Evolutionary conservation across 2,329 filamentous ascomycete species (phyloP), one percentile per base, ranked within the genome.

Genomic region (Mollisiaceae sp.): DNA sequence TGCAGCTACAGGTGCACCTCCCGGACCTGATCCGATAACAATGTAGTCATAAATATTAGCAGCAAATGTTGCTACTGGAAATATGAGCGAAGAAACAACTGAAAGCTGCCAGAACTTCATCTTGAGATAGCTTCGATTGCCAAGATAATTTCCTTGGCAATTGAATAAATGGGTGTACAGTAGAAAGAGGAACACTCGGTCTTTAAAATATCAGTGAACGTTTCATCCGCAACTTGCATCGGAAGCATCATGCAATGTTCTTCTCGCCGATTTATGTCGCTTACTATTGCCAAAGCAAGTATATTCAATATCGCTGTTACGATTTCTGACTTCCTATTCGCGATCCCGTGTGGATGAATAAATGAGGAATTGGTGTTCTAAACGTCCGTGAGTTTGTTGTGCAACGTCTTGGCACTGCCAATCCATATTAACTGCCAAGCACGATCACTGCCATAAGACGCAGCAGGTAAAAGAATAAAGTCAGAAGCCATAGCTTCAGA

Each of bases 11-110:
- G 83, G 81, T 50, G 78, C 81, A 62, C 82, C 82, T 43, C 82
- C 83, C n/a, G 82, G 76, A 24, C 82, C 82, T 35, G 81, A 83
- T 8, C 83, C 83, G 35, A 85, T 81, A 15, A 86, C 77, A 22
- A 85, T 78, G 75, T 85, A 86, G 62, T 85, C 83, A 71, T 85
- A 85, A 2, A 24, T 35, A 35, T 59, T 59, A 38, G 38, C 50
- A 55, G 50, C 32, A 20, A 35, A 4, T 32, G 50, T 14, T 27
- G 11, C 50, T 20, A 32, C 50, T 4, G 50, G 50, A 20, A 55
- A 32, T 32, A 15, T 9, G 4, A 35, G 32, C 8, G 9, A 27
- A 1, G 50, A 55, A 35, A 35, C 32, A 22, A 32, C 2, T 27
- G 50, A 55, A 55, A 35, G 50, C 32, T 15, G 20, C 2, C 15